Base-by-base conservation (phyloP, 805 yeast species). In the Yamadazyma phyllophila region DNA sequence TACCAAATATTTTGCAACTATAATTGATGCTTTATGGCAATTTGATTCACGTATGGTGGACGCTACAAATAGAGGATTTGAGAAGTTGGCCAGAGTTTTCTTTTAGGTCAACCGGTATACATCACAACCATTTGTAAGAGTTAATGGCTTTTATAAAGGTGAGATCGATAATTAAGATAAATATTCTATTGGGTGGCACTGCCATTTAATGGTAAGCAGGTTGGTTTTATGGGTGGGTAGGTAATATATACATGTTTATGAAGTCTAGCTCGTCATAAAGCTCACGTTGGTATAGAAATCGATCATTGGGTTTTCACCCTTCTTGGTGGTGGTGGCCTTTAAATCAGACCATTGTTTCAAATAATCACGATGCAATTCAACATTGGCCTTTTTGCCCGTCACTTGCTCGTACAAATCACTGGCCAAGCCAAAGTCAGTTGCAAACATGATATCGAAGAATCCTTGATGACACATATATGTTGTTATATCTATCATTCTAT, bases 381-480 rank as follows among this genome's bases (percentile, higher is more conserved):
- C 76, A 43, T 65, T 67, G 12, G 83, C 74, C 2, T 74, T 60
- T 54, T 78, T 83, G 0, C 89, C 89, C 15, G 83, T 77, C 12
- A 86, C 77, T 49, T 77, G 77, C 13, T 71, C 67, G 58, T 88
- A 89, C 48, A 88, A 49, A 40, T 82, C 84, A 34, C 78, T 71
- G 3, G 82, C 80, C 7, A 81, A 67, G 7, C 67, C 65, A 61
- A 88, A 89, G 57, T 88, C 85, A 0, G 96, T 88, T 8, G 95
- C 88, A 58, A 88, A 88, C 84, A 87, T 81, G 41, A 88, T 88
- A 62, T 88, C 96, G 60, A 87, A 88, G 57, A 76, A 85, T 0
- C 96, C 96, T 59, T 87, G 96, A 33, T 83, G 76, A n/a, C 79
- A 84, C 91, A 88, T 83, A 61, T 82, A 88, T 0, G 91, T 81